Base-by-base conservation (phyloP, 1,284 basidiomycete species). In the Malassezia caprae region DNA sequence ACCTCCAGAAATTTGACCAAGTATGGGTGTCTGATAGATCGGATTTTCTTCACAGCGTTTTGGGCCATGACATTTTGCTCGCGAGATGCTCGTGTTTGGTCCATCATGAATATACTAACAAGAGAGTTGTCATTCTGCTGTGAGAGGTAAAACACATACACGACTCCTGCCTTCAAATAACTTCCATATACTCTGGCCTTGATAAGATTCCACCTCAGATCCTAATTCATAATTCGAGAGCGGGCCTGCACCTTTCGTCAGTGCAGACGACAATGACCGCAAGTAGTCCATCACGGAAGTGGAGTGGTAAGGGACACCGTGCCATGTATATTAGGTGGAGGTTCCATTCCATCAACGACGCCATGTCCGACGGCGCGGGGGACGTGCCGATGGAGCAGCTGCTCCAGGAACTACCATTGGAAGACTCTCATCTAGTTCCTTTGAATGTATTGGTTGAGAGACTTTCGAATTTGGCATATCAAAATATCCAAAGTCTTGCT, bases 21-120 rank as follows among this genome's bases (percentile, higher is more conserved):
- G 75, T 96, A 87, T 0, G 94, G 94, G 78, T 98, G 94, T 32
- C 94, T 82, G 7, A 87, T 86, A 2, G 89, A 88, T 37, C 91
- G 82, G 11, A 98, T 79, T 76, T 93, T 96, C 59, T 87, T 84
- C 31, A 96, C 78, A 0, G 90, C 83, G 76, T 98, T 98, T 73
- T 84, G 85, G 2, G 91, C 93, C 19, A 98, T 80, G 2, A 84
- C 83, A 10, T 34, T 43, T 24, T 56, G 49, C 21, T 30, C 54
- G 2, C 42, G 41, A 6, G 31, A 31, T 8, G 55, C 49, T 6
- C 24, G 37, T 12, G 49, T 60, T 26, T 65, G 59, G 49, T 73
- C 71, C 41, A 70, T 68, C 31, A 64, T 55, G 44, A 73, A 63
- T 8, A 73, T 59, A 43, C 63, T 64, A 34, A 64, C 65, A 5